Conservation (phyloP, 805 yeast species). For the Yarrowia sp. region DNA sequence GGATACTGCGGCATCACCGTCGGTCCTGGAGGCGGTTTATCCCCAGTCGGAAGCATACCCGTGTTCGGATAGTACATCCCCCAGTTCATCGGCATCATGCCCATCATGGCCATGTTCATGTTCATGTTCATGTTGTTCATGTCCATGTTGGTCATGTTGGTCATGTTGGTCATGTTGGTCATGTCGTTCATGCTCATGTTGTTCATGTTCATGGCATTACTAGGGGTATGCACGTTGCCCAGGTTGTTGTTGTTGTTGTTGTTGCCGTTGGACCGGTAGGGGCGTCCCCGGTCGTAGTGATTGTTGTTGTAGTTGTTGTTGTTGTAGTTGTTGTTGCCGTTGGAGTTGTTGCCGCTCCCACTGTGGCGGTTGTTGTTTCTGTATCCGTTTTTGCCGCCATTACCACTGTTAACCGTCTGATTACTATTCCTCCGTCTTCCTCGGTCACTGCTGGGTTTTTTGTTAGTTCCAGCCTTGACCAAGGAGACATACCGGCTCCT, state of each 20-base stretch:
- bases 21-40: not conserved
- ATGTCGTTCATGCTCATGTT: conserved; percentile 8
- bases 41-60: not conserved
- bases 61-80: conserved; percentile 29
- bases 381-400: not conserved
- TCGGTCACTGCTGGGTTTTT: conserved; percentile 7
- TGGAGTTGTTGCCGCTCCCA: not conserved
- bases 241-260: not conserved
- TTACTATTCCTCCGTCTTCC: not conserved
- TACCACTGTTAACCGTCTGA: not conserved
- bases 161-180: conserved; percentile 25
- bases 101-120: conserved; percentile 31
- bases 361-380: not conserved
- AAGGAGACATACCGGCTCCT: conserved; percentile 3
- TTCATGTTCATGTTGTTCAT: conserved; percentile 41
- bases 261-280: conserved; percentile 21
- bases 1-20: conserved; percentile 8
- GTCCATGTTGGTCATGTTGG: conserved; percentile 41
- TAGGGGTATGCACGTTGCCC: not conserved
- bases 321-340: not conserved
- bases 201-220: conserved; percentile 2
- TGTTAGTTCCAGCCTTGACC: conserved; percentile 25
- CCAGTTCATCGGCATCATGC: conserved; percentile 39
- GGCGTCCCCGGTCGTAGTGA: conserved; percentile 5
- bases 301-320: conserved; percentile 15